Evolutionary conservation across 169 alveolate genomes (phyloP), one percentile per base, ranked within the genome.

Genomic region (Eimeria falciformis): DNA sequence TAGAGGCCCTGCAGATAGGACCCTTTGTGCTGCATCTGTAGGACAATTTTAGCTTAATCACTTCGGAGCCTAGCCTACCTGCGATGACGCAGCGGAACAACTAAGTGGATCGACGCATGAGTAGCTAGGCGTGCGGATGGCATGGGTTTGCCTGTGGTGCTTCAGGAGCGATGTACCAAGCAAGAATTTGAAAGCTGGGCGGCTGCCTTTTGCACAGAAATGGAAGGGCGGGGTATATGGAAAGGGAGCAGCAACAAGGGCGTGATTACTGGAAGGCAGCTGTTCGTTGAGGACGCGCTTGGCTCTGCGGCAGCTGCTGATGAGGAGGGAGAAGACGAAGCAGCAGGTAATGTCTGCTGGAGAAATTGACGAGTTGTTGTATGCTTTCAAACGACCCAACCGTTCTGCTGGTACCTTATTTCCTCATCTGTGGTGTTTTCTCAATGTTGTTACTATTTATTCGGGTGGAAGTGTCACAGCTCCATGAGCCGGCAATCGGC

Each of bases 181-280:
- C 69, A 79, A 29, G 89, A 79, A 43, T 79, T 79, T 33, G 89
- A 79, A 11, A 53, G 75, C 17, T 79, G 89, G 89, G 89, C 89
- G 4, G 75, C 33, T 11, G 23, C 29, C 33, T 79, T 79, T 29
- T 73, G 75, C 46, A 47, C 29, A 37, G 89, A 79, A 23, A 47
- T 79, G 89, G 23, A 45, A n/a, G 75, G 27, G 29, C 23, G 23
- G 29, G 75, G 75, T 0, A 55, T 79, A 7, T 79, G 89, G 89
- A 79, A 79, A 79, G 89, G 89, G 33, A 18, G 37, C 18, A 56
- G 55, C 14, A 27, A 50, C 43, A 58, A 65, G 23, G 75, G 77
- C 27, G 89, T 53, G 27, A 11, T 53, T 69, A 79, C 89, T 6
- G 89, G 89, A 0, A 47, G 47, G 75, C 89, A 79, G 46, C 7